Evolutionary conservation across 192 early-diverging fungal species (phyloP).

Genomic region (Gonapodya prolifera): DNA sequence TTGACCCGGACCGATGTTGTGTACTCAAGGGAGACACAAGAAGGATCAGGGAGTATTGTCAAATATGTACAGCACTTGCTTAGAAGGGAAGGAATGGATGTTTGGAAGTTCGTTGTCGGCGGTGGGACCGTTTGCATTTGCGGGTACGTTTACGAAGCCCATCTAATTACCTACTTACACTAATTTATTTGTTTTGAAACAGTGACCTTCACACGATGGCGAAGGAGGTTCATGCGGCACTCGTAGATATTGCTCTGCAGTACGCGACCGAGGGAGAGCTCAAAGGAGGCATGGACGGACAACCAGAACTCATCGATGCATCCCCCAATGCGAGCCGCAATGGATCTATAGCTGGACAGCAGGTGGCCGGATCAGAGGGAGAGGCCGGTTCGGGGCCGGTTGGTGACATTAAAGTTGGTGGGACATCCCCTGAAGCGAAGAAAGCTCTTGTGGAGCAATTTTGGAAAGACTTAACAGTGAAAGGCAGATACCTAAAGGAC

Average conservation of each 20-base stretch:
- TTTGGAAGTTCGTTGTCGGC: constrained; percentile 7
- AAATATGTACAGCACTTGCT: constrained; percentile 82
- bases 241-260: constrained; percentile 48
- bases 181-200: background rate
- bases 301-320: too few relatives aligned
- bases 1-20: constrained; percentile 46
- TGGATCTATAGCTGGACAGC: too few relatives aligned
- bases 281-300: too few relatives aligned
- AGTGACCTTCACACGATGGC: constrained; percentile 82
- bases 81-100: constrained; percentile 18
- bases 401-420: background rate
- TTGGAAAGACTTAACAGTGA: constrained; percentile 46
- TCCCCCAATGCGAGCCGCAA: too few relatives aligned
- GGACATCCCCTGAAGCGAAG: constrained; percentile 18
- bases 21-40: constrained; percentile 42
- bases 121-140: constrained; percentile 20
- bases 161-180: background rate
- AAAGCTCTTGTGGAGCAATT: constrained; percentile 35
- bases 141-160: constrained; percentile 21
- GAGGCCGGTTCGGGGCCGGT: too few relatives aligned
- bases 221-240: constrained; percentile 64
- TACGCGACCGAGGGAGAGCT: too few relatives aligned
- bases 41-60: constrained; percentile 11
- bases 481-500: constrained; percentile 48
- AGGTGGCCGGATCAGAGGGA: too few relatives aligned